Evolutionary conservation across 2,329 filamentous ascomycete species (phyloP).

Genomic region (Emmonsiellopsis sp.): DNA sequence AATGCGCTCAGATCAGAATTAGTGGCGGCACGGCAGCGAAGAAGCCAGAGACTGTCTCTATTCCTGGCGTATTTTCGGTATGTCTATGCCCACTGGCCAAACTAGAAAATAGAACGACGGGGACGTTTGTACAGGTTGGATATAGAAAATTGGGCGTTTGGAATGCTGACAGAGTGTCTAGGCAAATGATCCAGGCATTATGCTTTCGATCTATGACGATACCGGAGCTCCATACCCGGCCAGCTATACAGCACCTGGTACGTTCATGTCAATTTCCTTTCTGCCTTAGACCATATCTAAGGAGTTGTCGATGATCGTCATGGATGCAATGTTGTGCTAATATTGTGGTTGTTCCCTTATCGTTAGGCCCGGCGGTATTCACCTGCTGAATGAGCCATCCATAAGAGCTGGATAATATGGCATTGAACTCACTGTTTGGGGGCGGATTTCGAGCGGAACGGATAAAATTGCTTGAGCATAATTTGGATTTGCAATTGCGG

Average conservation of each 20-base stretch:
- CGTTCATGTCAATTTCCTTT: background rate
- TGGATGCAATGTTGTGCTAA: background rate
- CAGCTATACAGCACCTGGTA: background rate
- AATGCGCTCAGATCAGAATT: slow-evolving; percentile 18
- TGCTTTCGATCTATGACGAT: background rate
- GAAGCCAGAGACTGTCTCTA: slow-evolving; percentile 14
- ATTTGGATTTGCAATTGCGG: too few species aligned
- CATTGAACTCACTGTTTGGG: too few species aligned
- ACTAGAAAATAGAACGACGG: background rate
- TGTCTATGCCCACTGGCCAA: background rate
- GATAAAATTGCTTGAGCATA: too few species aligned
- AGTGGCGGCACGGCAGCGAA: slow-evolving; percentile 13
- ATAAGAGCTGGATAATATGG: too few species aligned
- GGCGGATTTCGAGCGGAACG: too few species aligned
- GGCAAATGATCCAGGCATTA: background rate
- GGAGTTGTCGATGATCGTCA: background rate
- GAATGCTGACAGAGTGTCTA: background rate
- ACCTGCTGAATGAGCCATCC: background rate
- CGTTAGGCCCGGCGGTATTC: background rate
- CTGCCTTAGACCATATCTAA: background rate
- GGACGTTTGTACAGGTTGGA: too few species aligned
- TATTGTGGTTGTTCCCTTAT: background rate
- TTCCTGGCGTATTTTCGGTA: slow-evolving; percentile 17
- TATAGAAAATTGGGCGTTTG: background rate
- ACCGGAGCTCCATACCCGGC: background rate